Base-by-base conservation (phyloP, 1,139 yeast genomes). In the Saccharomyces pastorianus region DNA sequence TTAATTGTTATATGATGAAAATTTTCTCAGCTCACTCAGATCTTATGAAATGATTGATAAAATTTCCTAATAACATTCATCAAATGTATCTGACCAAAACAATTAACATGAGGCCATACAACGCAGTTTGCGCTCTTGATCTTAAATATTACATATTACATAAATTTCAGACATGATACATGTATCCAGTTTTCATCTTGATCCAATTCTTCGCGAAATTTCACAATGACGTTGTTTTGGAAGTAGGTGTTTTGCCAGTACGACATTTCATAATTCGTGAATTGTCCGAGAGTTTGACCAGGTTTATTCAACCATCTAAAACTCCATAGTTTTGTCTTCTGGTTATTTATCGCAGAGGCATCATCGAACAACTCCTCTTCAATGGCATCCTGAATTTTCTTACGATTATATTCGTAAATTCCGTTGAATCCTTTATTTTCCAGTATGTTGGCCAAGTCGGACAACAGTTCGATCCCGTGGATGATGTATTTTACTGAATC, bases 171-270 rank as follows among this genome's bases (percentile, higher is more conserved):
- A 56, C 67, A 63, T 32, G 57, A 56, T 27, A 67, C 49, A 50
- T 62, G 63, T 14, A 66, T 27, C 71, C 70, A 67, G 51, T 64
- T 64, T 14, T 53, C 48, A 1, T 54, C 51, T 47, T 54, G 56
- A 50, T 66, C 65, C n/a, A 47, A 51, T 17, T 66, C 70, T 6
- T 58, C 58, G 4, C 50, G 46, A 26, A 56, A 51, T 51, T 63
- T 65, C 1, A 65, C 67, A 1, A 61, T 50, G 4, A 61, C 69
- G n/a, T 54, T 57, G 38, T 58, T 58, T 7, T 59, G 53, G 46
- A 67, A 67, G 53, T 64, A 65, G 4, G 59, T 57, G 2, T 58
- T 53, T 53, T 66, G 65, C 71, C 71, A 67, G 52, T 61, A 59
- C 41, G 65, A 64, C 71, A 67, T 67, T 53, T 67, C 68, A 52